Percentiles rank a stretch among this genome's conserved stretches.
These are phyloP conservation scores for Aurinia saxatilis DNA, from an alignment of 345 rosid genomes.

Conservation along the genomic window DNA sequence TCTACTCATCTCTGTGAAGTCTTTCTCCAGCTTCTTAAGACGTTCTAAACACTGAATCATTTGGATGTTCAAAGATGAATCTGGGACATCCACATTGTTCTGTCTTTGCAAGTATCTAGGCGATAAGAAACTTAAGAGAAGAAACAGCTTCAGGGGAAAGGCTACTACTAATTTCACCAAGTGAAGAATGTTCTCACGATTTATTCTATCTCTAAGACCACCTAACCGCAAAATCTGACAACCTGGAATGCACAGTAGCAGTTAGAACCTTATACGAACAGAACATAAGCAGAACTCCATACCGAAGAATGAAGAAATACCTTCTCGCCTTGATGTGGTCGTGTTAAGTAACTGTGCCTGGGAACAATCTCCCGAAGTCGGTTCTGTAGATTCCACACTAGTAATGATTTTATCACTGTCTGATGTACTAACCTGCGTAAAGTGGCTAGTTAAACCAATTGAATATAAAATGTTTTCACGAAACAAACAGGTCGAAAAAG, in stretches of 20 bases:
- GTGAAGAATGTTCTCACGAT: constrained; percentile 29
- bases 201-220: constrained; percentile 40
- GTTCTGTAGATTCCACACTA: constrained; percentile 9
- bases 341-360: background rate
- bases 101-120: constrained; percentile 48
- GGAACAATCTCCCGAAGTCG: constrained; percentile 3
- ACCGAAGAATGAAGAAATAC: constrained; percentile 15
- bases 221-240: constrained; percentile 35
- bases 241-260: constrained; percentile 31
- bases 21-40: constrained; percentile 69
- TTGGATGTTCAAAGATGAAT: constrained; percentile 25
- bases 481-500: background rate
- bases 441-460: background rate
- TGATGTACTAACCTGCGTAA: constrained; percentile 24
- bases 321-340: constrained; percentile 1
- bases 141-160: constrained; percentile 41
- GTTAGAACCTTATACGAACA: background rate
- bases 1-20: constrained; percentile 49
- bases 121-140: constrained; percentile 31
- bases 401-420: constrained; percentile 26
- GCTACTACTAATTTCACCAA: constrained; percentile 32
- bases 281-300: constrained; percentile 22
- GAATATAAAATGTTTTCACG: background rate
- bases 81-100: constrained; percentile 38
- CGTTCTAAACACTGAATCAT: constrained; percentile 62